A percentile compares a stretch with the other conserved stretches of the same genome.
phyloP scores from a whole-genome alignment of 106 monocot species.

The Cymbidium sinense region DNA sequence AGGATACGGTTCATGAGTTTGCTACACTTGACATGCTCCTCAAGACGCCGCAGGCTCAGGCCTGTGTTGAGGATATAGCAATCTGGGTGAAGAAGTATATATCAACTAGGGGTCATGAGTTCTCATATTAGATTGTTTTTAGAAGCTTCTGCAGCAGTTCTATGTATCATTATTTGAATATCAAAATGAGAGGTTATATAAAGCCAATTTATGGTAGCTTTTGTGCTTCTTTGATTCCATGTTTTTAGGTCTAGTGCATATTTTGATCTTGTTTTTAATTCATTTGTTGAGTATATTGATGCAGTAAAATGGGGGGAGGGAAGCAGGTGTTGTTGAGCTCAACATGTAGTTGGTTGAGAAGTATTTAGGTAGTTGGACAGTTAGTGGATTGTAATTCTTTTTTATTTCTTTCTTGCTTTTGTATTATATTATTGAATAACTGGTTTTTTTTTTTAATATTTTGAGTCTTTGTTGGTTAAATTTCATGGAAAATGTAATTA shows the following conservation, averaged over 20 bases:
- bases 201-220: no score
- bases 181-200: no score
- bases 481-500: no score
- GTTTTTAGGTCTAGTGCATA: no score
- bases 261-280: no score
- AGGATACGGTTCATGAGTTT: slow-evolving; percentile 61
- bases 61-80: slow-evolving; percentile 58
- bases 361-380: not conserved
- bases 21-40: slow-evolving; percentile 58
- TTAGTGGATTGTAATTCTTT: not conserved
- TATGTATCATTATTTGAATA: no score
- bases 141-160: no score
- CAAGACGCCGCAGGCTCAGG: slow-evolving; percentile 66
- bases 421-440: not conserved
- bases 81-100: slow-evolving; percentile 72
- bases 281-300: no score
- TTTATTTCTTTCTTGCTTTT: not conserved
- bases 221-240: no score
- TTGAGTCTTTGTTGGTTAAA: no score
- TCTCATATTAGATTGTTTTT: slow-evolving; percentile 37
- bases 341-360: not conserved
- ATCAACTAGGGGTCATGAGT: slow-evolving; percentile 48
- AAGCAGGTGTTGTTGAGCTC: not conserved
- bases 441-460: not conserved
- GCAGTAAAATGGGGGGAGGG: no score